These are phyloP conservation scores for Nepenthes mirabilis DNA, from an alignment of 148 eudicot species.

Conservation along the genomic window DNA sequence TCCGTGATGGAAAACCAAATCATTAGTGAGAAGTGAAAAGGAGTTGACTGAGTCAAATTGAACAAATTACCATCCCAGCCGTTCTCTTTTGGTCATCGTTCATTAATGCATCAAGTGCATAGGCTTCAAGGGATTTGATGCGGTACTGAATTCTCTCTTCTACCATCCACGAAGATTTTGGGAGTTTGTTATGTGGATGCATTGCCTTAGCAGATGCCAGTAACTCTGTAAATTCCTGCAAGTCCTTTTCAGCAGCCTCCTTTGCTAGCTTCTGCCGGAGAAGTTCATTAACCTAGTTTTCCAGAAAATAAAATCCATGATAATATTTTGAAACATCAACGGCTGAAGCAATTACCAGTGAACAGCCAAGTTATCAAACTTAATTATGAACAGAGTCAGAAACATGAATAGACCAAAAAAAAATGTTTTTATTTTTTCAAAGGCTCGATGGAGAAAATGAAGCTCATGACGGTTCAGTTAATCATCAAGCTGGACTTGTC, in stretches of 20 bases:
- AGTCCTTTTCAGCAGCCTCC: conserved; percentile 74
- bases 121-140: conserved; percentile 68
- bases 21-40: background rate
- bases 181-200: conserved; percentile 55
- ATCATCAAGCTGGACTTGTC: too few species aligned
- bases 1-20: background rate
- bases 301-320: conserved; percentile 8
- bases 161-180: conserved; percentile 55
- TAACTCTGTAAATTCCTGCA: conserved; percentile 51
- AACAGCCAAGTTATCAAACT: background rate
- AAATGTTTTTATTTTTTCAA: too few species aligned
- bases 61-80: conserved; percentile 58
- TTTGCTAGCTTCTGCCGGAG: conserved; percentile 47
- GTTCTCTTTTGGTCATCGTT: conserved; percentile 60
- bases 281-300: conserved; percentile 73
- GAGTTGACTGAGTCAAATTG: conserved; percentile 5
- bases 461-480: too few species aligned
- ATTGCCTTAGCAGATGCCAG: conserved; percentile 53
- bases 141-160: conserved; percentile 45
- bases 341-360: background rate
- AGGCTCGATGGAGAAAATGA: too few species aligned
- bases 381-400: too few species aligned
- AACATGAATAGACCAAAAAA: too few species aligned
- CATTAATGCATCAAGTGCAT: conserved; percentile 55
- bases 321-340: background rate